A percentile compares a stretch with the other conserved stretches of the same genome.
Evolutionary conservation across 2,329 filamentous ascomycete species (phyloP).

Genomic region (Exserohilum turcica): DNA sequence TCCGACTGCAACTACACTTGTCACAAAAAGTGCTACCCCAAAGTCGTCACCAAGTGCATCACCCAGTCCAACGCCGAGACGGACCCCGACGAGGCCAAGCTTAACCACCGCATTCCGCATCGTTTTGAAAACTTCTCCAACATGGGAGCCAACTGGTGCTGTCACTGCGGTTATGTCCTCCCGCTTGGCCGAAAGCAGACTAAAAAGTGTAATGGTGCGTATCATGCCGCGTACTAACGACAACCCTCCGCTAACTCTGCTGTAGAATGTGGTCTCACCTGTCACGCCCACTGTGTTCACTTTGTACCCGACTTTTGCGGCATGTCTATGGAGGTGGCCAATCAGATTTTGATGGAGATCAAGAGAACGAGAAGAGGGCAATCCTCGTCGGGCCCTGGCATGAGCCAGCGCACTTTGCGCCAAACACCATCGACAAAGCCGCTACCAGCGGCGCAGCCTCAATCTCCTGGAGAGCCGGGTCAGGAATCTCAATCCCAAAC

Average conservation of each 20-base stretch:
- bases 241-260: slow-evolving; percentile 26
- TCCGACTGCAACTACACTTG: slow-evolving; percentile 99
- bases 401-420: slow-evolving; percentile 49
- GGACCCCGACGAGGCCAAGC: slow-evolving; percentile 98
- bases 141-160: slow-evolving; percentile 98
- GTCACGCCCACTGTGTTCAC: slow-evolving; percentile 88
- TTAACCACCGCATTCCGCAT: slow-evolving; percentile 98
- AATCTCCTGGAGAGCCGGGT: slow-evolving; percentile 39
- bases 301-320: slow-evolving; percentile 98
- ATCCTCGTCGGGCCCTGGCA: slow-evolving; percentile 56
- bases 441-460: slow-evolving; percentile 46
- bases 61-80: slow-evolving; percentile 99
- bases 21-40: slow-evolving; percentile 94
- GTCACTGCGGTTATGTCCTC: slow-evolving; percentile 94
- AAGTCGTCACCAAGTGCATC: slow-evolving; percentile 98
- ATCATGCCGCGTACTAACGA: neutral
- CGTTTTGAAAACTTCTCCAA: slow-evolving; percentile 97
- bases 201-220: slow-evolving; percentile 82
- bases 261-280: slow-evolving; percentile 86
- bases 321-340: slow-evolving; percentile 98
- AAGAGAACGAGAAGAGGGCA: slow-evolving; percentile 76
- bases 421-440: slow-evolving; percentile 51
- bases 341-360: slow-evolving; percentile 88
- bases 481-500: slow-evolving; percentile 50
- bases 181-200: slow-evolving; percentile 95